Percentiles rank a stretch among this genome's conserved stretches.
Evolutionary conservation across 2,329 filamentous ascomycete genomes (phyloP).

Genomic region (Elsinoe necatrix): DNA sequence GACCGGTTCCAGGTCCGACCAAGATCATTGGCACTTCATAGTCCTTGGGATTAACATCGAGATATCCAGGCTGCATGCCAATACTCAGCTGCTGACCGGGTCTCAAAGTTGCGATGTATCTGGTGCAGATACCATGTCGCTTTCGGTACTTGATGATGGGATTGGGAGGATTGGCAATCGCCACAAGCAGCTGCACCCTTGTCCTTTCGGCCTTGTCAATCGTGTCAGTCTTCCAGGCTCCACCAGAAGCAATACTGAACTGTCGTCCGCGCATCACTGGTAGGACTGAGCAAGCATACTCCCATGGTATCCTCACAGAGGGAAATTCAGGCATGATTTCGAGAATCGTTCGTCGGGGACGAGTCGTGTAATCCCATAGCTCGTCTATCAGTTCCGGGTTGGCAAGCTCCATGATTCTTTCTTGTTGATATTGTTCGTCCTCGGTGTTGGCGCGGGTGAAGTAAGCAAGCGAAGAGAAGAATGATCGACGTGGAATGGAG

Average conservation of each 20-base stretch:
- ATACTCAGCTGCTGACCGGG: conserved; percentile 53
- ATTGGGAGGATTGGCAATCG: conserved; percentile 30
- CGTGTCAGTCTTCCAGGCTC: conserved; percentile 30
- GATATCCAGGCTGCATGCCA: conserved; percentile 45
- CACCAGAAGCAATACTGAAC: conserved; percentile 83
- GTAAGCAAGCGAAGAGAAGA: conserved; percentile 70
- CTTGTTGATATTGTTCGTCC: conserved; percentile 50
- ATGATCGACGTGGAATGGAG: conserved; percentile 76
- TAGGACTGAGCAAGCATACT: conserved; percentile 62
- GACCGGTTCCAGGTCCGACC: conserved; percentile 75
- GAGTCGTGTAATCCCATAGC: conserved; percentile 89
- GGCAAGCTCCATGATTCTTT: conserved; percentile 75
- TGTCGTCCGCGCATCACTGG: conserved; percentile 79
- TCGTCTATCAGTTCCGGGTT: conserved; percentile 76
- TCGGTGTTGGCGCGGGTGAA: conserved; percentile 59
- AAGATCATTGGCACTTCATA: conserved; percentile 57
- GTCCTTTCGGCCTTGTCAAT: conserved; percentile 20
- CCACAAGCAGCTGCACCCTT: conserved; percentile 30
- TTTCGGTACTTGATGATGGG: conserved; percentile 86
- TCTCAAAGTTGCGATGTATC: conserved; percentile 64
- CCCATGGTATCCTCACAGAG: conserved; percentile 70
- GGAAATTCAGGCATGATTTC: conserved; percentile 89
- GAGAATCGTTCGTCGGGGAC: conserved; percentile 79
- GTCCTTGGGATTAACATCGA: conserved; percentile 42
- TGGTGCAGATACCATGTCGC: conserved; percentile 80